phyloP scores from a whole-genome alignment of 495 filamentous ascomycete species.

The Astrocystis sublimbata region DNA sequence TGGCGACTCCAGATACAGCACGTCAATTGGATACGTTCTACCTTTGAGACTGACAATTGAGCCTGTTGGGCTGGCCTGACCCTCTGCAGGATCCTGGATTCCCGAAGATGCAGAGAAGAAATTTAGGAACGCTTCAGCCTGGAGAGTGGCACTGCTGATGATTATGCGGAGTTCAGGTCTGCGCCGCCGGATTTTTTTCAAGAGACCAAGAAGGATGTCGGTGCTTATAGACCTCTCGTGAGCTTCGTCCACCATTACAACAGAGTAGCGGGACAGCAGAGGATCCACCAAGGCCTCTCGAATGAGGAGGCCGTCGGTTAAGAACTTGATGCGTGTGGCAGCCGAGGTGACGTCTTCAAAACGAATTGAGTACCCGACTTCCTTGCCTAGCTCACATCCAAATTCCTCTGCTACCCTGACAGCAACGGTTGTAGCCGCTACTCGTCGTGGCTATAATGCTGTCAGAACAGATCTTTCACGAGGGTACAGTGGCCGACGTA shows the following conservation, averaged over 20 bases:
- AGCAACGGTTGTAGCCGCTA: conserved; percentile 92
- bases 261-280: conserved; percentile 86
- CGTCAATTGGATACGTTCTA: conserved; percentile 88
- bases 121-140: conserved; percentile 81
- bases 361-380: conserved; percentile 94
- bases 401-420: conserved; percentile 90
- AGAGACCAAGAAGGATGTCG: conserved; percentile 86
- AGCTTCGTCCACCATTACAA: conserved; percentile 98
- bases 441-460: conserved; percentile 72
- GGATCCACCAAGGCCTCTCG: conserved; percentile 94
- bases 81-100: conserved; percentile 44
- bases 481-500: conserved; percentile 39
- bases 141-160: conserved; percentile 90
- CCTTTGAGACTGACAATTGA: conserved; percentile 89
- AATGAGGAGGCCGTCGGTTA: conserved; percentile 93
- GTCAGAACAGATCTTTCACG: conserved; percentile 19
- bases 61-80: conserved; percentile 49
- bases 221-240: conserved; percentile 95
- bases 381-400: conserved; percentile 86
- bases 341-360: conserved; percentile 96
- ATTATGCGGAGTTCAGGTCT: conserved; percentile 84
- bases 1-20: conserved; percentile 78
- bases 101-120: conserved; percentile 68
- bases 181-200: conserved; percentile 89
- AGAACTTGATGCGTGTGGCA: conserved; percentile 87